Evolutionary conservation across 2,329 filamentous ascomycete genomes (phyloP), one percentile per base, ranked within the genome.

Genomic region (Thyridium curvatum): DNA sequence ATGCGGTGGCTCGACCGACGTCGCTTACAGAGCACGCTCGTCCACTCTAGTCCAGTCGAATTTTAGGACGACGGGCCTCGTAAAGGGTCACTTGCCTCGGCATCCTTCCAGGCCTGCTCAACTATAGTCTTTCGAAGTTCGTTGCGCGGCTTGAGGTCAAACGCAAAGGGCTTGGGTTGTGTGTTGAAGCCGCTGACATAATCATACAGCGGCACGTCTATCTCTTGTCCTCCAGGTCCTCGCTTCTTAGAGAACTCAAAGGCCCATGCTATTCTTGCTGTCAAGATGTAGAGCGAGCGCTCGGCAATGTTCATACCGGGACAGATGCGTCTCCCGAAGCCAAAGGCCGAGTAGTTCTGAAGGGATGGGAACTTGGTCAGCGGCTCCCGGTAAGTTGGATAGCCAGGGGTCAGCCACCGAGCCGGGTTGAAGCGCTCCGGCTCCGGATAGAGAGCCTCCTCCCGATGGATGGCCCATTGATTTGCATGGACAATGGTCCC

Each of bases 251-350:
- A 21, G n/a, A 55, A 45, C 37, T 46, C 37, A 17, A 50, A 49
- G 2, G 44, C 52, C 51, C 51, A 53, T 6, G 51, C 50, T 30
- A 54, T 36, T 15, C 51, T 49, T 35, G 50, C 52, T 42, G 53
- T 48, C 41, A 48, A 43, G 8, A 55, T 44, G 21, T 48, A 50
- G 9, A 56, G 40, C 26, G 53, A 48, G 29, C 54, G 49, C 38
- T 57, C 54, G 8, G 53, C 53, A 34, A 56, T 47, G 18, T 49
- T 48, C 9, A 52, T 34, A n/a, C 54, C 54, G 28, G 54, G 61
- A 26, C 60, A 62, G 1, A 66, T 58, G 5, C 71, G 55, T 5
- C 68, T 54, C 1, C 70, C 69, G 42, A 68, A 71, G 0, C 69
- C 70, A 43, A 74, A 71, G 36, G 53, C 47, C 9, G 52, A 51